Base-by-base conservation (phyloP, 257 asterid species). In the Mitragyna speciosa region DNA sequence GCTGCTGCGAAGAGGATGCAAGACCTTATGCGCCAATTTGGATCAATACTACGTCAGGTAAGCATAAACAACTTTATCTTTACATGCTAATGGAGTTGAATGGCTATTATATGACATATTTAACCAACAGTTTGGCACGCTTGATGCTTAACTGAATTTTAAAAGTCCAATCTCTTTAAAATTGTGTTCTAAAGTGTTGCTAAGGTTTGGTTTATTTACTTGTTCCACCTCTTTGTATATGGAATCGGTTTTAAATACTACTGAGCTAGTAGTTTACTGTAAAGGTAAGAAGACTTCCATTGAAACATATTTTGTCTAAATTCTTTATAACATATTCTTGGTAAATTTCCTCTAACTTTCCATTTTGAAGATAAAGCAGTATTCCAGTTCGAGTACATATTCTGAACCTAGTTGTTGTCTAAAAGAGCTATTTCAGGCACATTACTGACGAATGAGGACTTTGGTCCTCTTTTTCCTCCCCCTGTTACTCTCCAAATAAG, bases 1-100 rank as follows among this genome's bases (percentile, higher is more conserved):
- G 93, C 88, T 73, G 93, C 98, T 66, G 82, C 95, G 39, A 95
- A 95, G 91, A 91, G 99, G 88, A 95, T 95, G 98, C 97, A 93
- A 83, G 99, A 95, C 83, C 98, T 95, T 82, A 93, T 95, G 91
- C 97, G 98, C 81, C 97, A 92, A 76, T 95, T 93, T 85, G 97
- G 99, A 66, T 85, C 94, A 70, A 77, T 93, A 87, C 84, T 95
- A 81, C 97, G 97, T 47, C 96, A 95, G 99, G 98, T 85, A 92
- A 81, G 67, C 14, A 61, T 59, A 59, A 58, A 65, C 0, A 26
- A 30, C 28, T 74, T 33, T 56, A 43, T 43, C 63, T 71, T 39
- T 16, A 5, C 36, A 17, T 56, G 87, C 83, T 73, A 72, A 80
- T 82, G 58, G 80, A 79, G 63, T 80, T 76, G 74, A 76, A 77